These are phyloP conservation scores for Pseudoperonospora humuli DNA, from an alignment of 352 stramenopile genomes.

Conservation along the genomic window DNA sequence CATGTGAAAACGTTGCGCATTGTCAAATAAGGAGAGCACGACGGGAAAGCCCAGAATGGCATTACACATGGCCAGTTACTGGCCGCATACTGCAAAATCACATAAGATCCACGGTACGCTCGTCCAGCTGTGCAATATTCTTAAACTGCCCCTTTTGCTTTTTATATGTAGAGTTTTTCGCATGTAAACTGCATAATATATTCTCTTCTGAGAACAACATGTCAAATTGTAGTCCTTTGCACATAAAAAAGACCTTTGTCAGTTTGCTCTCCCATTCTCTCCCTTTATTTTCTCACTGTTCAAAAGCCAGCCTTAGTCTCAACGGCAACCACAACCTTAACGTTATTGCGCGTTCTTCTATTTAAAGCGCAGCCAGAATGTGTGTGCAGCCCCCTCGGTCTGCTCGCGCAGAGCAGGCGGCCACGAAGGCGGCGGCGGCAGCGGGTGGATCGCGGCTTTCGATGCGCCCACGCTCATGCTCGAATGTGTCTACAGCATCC, in stretches of 20 bases:
- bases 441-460: constrained; percentile 4
- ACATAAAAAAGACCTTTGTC: neutral
- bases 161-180: neutral
- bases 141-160: neutral
- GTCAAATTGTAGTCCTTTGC: too few species aligned
- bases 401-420: constrained; percentile 15
- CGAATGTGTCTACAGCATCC: constrained; percentile 58
- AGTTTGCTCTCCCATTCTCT: constrained; percentile 4
- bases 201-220: too few species aligned
- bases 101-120: neutral
- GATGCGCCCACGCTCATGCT: constrained; percentile 40
- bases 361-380: constrained; percentile 24
- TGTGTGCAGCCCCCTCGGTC: constrained; percentile 37
- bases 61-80: constrained; percentile 8
- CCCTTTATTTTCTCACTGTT: constrained; percentile 17
- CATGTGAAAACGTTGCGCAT: too few species aligned
- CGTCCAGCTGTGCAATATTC: neutral
- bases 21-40: too few species aligned
- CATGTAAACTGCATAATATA: too few species aligned
- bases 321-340: neutral
- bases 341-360: neutral
- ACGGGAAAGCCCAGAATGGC: too few species aligned
- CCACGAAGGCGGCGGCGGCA: constrained; percentile 17
- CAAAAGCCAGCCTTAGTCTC: constrained; percentile 12
- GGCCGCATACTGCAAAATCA: neutral